Evolutionary conservation across 495 filamentous ascomycete genomes (phyloP).

Genomic region (Niebla homalea): DNA sequence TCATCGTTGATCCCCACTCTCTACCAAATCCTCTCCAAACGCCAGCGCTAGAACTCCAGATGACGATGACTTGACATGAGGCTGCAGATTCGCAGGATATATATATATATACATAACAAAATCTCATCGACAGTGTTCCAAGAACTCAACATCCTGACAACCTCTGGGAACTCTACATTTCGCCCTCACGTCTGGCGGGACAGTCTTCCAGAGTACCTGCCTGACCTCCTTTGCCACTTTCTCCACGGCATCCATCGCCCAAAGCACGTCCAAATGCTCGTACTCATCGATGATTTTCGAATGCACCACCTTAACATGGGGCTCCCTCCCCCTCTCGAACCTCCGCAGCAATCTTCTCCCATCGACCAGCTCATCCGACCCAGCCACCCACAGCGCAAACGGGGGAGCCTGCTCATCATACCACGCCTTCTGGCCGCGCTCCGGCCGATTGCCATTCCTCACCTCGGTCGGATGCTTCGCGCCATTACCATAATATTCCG

Average conservation of each 20-base stretch:
- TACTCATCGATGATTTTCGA: constrained; percentile 76
- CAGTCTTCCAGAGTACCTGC: constrained; percentile 71
- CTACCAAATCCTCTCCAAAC: no score
- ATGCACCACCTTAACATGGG: constrained; percentile 69
- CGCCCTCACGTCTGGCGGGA: constrained; percentile 38
- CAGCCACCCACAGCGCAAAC: constrained; percentile 80
- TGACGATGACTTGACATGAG: background rate
- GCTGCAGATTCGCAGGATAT: background rate
- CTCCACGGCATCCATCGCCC: constrained; percentile 83
- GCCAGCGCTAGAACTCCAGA: no score
- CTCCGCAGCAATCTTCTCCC: constrained; percentile 58
- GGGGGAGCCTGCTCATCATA: constrained; percentile 70
- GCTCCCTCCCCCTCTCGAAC: constrained; percentile 68
- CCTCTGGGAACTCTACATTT: constrained; percentile 50
- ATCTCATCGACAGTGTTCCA: background rate
- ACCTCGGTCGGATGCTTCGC: constrained; percentile 6
- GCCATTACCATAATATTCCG: constrained; percentile 13
- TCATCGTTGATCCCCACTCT: no score
- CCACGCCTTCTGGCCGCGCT: constrained; percentile 46
- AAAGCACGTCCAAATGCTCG: constrained; percentile 91
- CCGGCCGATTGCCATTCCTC: background rate
- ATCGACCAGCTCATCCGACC: constrained; percentile 74
- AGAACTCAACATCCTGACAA: constrained; percentile 33
- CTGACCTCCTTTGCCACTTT: constrained; percentile 71
- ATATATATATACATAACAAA: background rate